Base-by-base conservation (phyloP, 805 yeast species). In the Blastobotrys robertii region DNA sequence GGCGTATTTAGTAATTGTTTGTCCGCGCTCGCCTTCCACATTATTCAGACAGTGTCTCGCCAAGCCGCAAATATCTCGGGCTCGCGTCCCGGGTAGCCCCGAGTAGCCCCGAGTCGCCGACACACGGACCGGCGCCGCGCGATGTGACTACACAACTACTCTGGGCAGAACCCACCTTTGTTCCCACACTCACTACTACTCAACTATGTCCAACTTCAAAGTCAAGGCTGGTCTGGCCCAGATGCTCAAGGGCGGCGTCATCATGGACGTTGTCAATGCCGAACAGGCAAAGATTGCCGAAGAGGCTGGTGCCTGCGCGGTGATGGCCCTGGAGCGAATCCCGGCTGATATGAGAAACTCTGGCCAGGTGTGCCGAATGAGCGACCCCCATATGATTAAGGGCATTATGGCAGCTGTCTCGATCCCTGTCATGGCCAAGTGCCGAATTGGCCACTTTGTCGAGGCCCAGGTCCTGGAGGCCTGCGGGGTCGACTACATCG, bases 251-350 rank as follows among this genome's bases (percentile, higher is more conserved):
- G 88, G 67, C 32, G 69, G 69, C 30, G 69, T 65, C 39, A 66
- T 65, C 47, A 65, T 65, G 69, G 69, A 65, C 62, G 57, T 50
- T 40, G 85, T 82, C 46, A 81, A 70, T 46, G 79, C 80, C 30
- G 92, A 84, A 55, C 92, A 84, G 64, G 94, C 94, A 15, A 60
- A 68, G 36, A 74, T 84, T 41, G 94, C 94, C 16, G 90, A 84
- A 61, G 69, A 66, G 43, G 90, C 94, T 3, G 94, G 94, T 47
- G 94, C 94, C 10, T 81, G 84, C 65, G 90, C 94, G 10, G 94
- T 84, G 15, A 84, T 84, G 94, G 94, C 94, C 3, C 69, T 84
- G 50, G 94, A 84, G 64, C 67, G 81, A 53, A 84, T 84, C 45
- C 94, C 94, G 8, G 86, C 92, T 6, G 92, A 84, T 58, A 84